Conservation (phyloP, 2,329 filamentous ascomycete genomes). For the Trichophyton benhamiae region DNA sequence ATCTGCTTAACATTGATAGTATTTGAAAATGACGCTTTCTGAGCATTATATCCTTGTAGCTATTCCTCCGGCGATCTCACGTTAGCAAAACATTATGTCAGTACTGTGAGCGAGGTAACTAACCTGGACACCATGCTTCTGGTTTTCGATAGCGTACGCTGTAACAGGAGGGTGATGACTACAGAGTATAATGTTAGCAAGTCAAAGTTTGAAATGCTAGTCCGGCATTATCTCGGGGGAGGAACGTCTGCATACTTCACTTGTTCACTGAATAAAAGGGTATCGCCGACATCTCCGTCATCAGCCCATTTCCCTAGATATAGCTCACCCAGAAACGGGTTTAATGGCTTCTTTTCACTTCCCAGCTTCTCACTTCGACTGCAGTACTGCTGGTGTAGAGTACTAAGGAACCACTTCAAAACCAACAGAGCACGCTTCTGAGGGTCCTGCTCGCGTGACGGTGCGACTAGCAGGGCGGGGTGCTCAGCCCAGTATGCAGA, state of each 20-base stretch:
- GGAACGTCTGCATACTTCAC: constrained; percentile 46
- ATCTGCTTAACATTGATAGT: constrained; percentile 94
- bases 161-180: constrained; percentile 88
- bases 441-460: constrained; percentile 64
- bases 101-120: constrained; percentile 13
- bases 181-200: constrained; percentile 9
- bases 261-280: constrained; percentile 83
- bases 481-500: constrained; percentile 75
- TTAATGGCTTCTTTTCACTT: constrained; percentile 95
- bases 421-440: constrained; percentile 74
- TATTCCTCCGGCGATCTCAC: constrained; percentile 13
- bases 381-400: constrained; percentile 74
- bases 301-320: constrained; percentile 89
- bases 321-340: constrained; percentile 89
- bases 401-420: constrained; percentile 92
- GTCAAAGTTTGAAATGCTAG: not conserved
- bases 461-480: constrained; percentile 65
- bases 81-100: not conserved
- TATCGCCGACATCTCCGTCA: constrained; percentile 54
- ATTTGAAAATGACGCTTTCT: constrained; percentile 86
- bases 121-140: constrained; percentile 60
- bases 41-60: constrained; percentile 77
- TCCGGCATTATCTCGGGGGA: not conserved
- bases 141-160: constrained; percentile 84
- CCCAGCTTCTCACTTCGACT: constrained; percentile 66